Percentiles rank a stretch among this genome's conserved stretches.
Evolutionary conservation across 176 grass and related monocot species (phyloP).

Genomic region (Carex parvula): DNA sequence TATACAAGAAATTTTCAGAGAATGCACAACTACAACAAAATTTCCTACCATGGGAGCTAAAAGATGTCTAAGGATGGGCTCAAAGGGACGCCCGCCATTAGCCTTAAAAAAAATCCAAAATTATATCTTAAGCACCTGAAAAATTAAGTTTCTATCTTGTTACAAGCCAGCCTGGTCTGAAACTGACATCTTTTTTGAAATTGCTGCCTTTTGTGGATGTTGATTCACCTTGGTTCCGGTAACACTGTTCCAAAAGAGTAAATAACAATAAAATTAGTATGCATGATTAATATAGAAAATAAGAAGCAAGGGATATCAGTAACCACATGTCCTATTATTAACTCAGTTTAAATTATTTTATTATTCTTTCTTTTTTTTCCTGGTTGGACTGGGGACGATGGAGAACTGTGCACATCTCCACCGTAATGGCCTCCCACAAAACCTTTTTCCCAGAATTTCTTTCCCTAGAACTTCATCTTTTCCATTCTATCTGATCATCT

Average conservation of each 20-base stretch:
- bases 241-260: slow-evolving; percentile 57
- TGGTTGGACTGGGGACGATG: background rate
- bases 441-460: background rate
- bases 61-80: background rate
- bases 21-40: slow-evolving; percentile 13
- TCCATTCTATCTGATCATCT: background rate
- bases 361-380: background rate
- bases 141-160: slow-evolving; percentile 44
- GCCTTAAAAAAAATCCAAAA: background rate
- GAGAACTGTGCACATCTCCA: background rate
- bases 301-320: background rate
- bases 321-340: background rate
- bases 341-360: background rate
- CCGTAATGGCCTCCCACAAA: background rate
- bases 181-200: slow-evolving; percentile 58
- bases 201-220: slow-evolving; percentile 41
- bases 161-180: slow-evolving; percentile 77
- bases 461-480: background rate
- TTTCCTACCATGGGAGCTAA: background rate
- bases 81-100: background rate
- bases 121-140: background rate
- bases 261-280: slow-evolving; percentile 9
- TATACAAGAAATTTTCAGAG: background rate
- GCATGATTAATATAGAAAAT: background rate
- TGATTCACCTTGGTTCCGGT: slow-evolving; percentile 86